A percentile compares a stretch with the other conserved stretches of the same genome.
Evolutionary conservation across 2,329 filamentous ascomycete genomes (phyloP).

Genomic region (Parafenestella ontariensis): DNA sequence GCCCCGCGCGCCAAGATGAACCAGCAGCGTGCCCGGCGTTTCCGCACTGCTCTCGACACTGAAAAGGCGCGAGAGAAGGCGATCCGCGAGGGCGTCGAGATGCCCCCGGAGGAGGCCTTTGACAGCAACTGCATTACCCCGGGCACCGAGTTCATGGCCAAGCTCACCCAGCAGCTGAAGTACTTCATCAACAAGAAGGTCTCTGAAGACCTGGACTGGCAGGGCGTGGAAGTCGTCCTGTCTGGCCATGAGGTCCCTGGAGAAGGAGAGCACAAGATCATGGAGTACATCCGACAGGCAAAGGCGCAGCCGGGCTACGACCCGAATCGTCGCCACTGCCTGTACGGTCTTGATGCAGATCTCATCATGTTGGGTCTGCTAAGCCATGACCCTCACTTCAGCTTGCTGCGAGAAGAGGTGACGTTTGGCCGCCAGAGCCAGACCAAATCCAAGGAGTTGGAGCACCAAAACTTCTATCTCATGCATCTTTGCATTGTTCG

Average conservation of each 20-base stretch:
- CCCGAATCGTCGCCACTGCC: constrained; percentile 90
- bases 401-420: constrained; percentile 93
- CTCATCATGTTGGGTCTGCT: constrained; percentile 97
- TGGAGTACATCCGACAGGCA: constrained; percentile 98
- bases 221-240: constrained; percentile 92
- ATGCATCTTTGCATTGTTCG: constrained; percentile 97
- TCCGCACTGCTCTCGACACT: constrained; percentile 89
- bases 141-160: constrained; percentile 97
- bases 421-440: constrained; percentile 91
- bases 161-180: constrained; percentile 89
- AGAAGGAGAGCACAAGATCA: constrained; percentile 99
- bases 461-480: constrained; percentile 98
- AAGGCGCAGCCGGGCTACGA: constrained; percentile 95
- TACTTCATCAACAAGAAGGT: constrained; percentile 99
- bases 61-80: constrained; percentile 93
- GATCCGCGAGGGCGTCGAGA: constrained; percentile 83
- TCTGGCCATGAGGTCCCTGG: constrained; percentile 98
- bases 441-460: constrained; percentile 91
- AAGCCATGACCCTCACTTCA: constrained; percentile 98
- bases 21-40: constrained; percentile 93
- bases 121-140: constrained; percentile 99
- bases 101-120: constrained; percentile 94
- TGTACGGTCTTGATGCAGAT: constrained; percentile 97
- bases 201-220: constrained; percentile 96
- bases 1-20: constrained; percentile 99